Base-by-base conservation (phyloP, 2,329 filamentous ascomycete species). In the Mycosphaerella sp. region DNA sequence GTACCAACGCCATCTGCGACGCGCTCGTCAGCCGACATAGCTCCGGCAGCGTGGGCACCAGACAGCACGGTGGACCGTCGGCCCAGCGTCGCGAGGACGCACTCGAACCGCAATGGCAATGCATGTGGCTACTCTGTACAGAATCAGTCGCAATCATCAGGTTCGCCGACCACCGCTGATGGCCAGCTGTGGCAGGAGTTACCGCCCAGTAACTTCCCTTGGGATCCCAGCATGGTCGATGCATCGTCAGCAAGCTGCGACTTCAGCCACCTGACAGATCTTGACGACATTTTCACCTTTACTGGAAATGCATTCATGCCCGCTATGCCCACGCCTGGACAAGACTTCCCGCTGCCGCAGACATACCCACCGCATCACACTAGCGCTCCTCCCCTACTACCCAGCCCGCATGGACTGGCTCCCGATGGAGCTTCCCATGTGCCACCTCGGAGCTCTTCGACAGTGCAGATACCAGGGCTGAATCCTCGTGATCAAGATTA, bases 251-350 rank as follows among this genome's bases (percentile, higher is more conserved):
- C 55, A 13, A 59, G 51, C 41, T 58, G 52, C 35, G 57, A 55
- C 49, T 59, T 59, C 41, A 55, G 52, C 18, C 57, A 59, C 50
- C 39, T 59, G 35, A 56, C 53, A 2, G 57, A 55, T 35, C 44
- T 59, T 43, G 57, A 59, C 28, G 57, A 59, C 14, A 57, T 59
- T 16, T 59, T 59, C 39, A 53, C 57, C 18, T 59, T 56, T 41
- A 59, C 57, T 18, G 57, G 53, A 6, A 56, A 58, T 28, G 52
- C 56, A 2, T 58, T 56, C 43, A 47, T 57, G 42, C 49, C 52
- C 32, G 42, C 56, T 14, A 50, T 53, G 6, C 51, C 42, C n/a
- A 53, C 50, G 12, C 48, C 40, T 12, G 49, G 48, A 27, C 43
- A 45, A 27, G 53, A 54, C 30, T 53, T 53, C 9, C 49, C 48